Evolutionary conservation across 768 basidiomycete species (phyloP).

Genomic region (Naematelia encephala): DNA sequence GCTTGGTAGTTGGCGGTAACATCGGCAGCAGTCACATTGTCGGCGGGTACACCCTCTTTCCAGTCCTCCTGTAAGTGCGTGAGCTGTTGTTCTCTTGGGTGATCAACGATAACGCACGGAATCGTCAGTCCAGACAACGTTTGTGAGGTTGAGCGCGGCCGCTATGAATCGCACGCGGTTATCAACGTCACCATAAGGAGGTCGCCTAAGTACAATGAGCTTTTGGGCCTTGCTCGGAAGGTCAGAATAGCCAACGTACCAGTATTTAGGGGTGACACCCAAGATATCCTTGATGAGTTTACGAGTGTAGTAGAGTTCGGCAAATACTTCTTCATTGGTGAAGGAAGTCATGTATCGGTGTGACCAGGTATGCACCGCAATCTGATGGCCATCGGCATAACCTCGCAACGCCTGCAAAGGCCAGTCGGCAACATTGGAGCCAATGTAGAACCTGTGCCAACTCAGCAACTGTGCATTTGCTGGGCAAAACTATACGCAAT

Average conservation of each 20-base stretch:
- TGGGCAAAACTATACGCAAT: too few species aligned
- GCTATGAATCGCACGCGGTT: slow-evolving; percentile 48
- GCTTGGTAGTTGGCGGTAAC: slow-evolving; percentile 45
- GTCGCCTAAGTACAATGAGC: slow-evolving; percentile 20
- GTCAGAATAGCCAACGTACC: slow-evolving; percentile 10
- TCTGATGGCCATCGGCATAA: slow-evolving; percentile 49
- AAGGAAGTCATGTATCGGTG: slow-evolving; percentile 67
- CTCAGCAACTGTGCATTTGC: background rate
- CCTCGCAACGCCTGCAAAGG: slow-evolving; percentile 52
- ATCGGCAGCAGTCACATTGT: slow-evolving; percentile 30
- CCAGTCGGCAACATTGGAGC: slow-evolving; percentile 54
- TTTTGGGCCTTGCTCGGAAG: background rate
- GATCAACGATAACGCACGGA: slow-evolving; percentile 14
- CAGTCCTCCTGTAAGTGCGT: slow-evolving; percentile 36
- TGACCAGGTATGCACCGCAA: slow-evolving; percentile 46
- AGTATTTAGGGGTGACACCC: slow-evolving; percentile 40
- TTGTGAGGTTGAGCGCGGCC: slow-evolving; percentile 35
- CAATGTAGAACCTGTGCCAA: slow-evolving; percentile 51
- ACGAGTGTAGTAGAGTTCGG: slow-evolving; percentile 46
- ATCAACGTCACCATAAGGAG: slow-evolving; percentile 50
- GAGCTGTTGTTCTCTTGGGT: background rate
- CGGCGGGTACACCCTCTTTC: slow-evolving; percentile 27
- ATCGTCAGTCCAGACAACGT: slow-evolving; percentile 45
- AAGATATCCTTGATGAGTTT: slow-evolving; percentile 40
- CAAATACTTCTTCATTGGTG: slow-evolving; percentile 45